These are phyloP conservation scores for Citropsis articulata DNA, from an alignment of 345 rosid genomes.

Conservation along the genomic window DNA sequence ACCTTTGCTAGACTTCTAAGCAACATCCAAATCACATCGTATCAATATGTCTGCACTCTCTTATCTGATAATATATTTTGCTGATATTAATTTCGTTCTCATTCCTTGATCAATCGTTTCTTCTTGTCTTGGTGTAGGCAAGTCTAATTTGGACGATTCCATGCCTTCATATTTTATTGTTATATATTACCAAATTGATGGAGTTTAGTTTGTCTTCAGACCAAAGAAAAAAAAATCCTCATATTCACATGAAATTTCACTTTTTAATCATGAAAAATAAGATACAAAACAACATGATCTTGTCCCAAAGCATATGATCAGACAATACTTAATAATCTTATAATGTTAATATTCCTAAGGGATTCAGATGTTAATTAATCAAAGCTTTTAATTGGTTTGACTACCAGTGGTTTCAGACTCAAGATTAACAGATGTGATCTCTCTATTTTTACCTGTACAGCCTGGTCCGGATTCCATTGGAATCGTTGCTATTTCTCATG, in stretches of 20 bases:
- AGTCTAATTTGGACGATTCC: not conserved
- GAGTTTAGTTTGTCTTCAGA: not conserved
- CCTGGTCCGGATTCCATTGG: constrained; percentile 99
- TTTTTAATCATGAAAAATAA: not conserved
- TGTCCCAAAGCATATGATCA: not conserved
- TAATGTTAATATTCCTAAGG: not conserved
- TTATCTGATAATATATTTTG: not conserved
- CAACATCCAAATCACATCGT: constrained; percentile 19
- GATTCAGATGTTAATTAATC: not conserved
- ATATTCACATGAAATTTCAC: not conserved
- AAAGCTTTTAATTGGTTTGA: not conserved
- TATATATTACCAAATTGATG: not conserved
- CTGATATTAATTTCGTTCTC: not conserved
- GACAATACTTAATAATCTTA: not conserved
- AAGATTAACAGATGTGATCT: not conserved
- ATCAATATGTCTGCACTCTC: constrained; percentile 1
- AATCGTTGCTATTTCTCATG: constrained; percentile 99
- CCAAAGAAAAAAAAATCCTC: too few species aligned
- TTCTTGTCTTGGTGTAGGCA: not conserved
- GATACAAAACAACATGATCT: not conserved
- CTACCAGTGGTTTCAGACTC: not conserved
- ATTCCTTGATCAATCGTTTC: not conserved
- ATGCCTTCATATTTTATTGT: not conserved
- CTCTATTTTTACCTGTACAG: constrained; percentile 35
- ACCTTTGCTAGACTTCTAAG: constrained; percentile 30